Evolutionary conservation across 257 asterid species (phyloP), one percentile per base, ranked within the genome.

Genomic region (Ligustrum vulgare): DNA sequence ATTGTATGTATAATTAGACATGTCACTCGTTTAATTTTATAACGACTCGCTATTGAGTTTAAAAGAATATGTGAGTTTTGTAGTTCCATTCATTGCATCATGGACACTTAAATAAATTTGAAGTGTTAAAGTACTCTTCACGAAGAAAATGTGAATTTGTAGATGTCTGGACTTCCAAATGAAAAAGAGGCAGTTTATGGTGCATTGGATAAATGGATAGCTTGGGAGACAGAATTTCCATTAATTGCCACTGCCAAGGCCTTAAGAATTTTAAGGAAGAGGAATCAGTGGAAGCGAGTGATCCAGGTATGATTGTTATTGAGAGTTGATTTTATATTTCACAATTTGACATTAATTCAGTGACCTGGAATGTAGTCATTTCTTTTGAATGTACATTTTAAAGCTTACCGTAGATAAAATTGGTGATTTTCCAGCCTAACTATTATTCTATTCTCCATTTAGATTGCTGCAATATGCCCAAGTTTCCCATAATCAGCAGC

Each of bases 201-300:
- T 74, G 91, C 97, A 25, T 83, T 94, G 43, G 89, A 92, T 79
- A 81, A 89, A 80, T 94, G 97, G 97, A 77, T 89, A 80, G 98
- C 97, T 71, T 94, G 97, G 97, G 98, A 94, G 79, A 79, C 93
- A 41, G 98, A 94, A 77, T 94, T 92, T 87, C 98, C 98, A 10
- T 73, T 90, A 80, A 81, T 92, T 82, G 97, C 98, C 73, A 97
- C 93, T n/a, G 97, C 97, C 33, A 94, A 90, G 87, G 96, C 97
- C 76, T 71, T 94, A 77, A 81, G 84, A 81, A 92, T 92, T 47
- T 76, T 92, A 45, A 89, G 89, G 87, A 84, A 87, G 79, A 88
- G 91, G 79, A 84, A 60, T 65, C 95, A 86, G 80, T 94, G 98
- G 98, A 82, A 72, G 69, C 89, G 84, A 62, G 82, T 92, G 69